Evolutionary conservation across 176 grass and related monocot species (phyloP).

Genomic region (Eremochloa ophiuroides): DNA sequence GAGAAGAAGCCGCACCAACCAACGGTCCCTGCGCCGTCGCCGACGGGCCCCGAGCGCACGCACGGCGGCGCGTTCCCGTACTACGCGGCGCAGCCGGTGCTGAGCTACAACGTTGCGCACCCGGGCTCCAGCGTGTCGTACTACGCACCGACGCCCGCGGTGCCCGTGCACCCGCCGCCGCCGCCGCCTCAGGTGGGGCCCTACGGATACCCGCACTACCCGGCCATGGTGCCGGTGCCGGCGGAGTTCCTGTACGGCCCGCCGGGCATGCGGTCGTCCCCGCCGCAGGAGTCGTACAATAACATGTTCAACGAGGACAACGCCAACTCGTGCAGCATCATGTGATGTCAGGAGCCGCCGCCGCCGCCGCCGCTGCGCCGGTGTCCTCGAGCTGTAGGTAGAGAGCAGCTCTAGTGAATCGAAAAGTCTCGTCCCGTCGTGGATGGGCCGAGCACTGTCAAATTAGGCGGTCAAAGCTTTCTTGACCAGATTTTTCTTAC

Average conservation of each 20-base stretch:
- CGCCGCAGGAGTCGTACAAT: constrained; percentile 30
- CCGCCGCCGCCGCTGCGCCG: not conserved
- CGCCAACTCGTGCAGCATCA: constrained; percentile 55
- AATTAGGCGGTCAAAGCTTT: constrained; percentile 41
- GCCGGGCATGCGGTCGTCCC: constrained; percentile 35
- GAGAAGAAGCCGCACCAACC: not conserved
- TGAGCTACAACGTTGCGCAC: constrained; percentile 68
- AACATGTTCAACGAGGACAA: constrained; percentile 68
- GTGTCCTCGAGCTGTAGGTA: constrained; percentile 30
- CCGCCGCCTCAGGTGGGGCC: constrained; percentile 9
- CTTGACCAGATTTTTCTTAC: constrained; percentile 12
- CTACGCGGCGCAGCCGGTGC: constrained; percentile 54
- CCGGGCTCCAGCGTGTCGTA: constrained; percentile 68
- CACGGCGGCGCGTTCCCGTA: constrained; percentile 24
- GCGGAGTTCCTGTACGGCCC: constrained; percentile 50
- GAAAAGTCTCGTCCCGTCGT: constrained; percentile 20
- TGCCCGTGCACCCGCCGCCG: constrained; percentile 21
- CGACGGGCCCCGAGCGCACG: not conserved
- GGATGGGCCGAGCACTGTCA: constrained; percentile 15
- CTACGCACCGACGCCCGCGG: constrained; percentile 49
- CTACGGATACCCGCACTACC: constrained; percentile 32
- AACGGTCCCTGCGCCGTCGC: not conserved
- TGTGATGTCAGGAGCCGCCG: constrained; percentile 34
- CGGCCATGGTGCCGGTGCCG: constrained; percentile 8
- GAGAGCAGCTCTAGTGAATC: constrained; percentile 24